These are phyloP conservation scores for Penicillium daleae DNA, from an alignment of 495 filamentous ascomycete species.

Conservation along the genomic window DNA sequence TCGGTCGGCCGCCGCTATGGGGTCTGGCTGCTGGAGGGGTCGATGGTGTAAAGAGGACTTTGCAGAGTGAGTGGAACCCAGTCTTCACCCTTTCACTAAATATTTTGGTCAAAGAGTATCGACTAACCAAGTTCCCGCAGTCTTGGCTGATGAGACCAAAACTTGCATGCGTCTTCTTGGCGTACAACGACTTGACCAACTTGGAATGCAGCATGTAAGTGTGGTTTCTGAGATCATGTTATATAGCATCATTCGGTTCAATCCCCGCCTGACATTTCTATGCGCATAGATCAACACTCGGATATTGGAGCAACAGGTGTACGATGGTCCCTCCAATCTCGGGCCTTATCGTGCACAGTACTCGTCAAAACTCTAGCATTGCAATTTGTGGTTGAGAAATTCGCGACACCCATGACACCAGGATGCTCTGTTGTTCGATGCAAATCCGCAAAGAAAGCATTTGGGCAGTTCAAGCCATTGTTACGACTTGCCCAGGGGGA, in stretches of 20 bases:
- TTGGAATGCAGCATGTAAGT: slow-evolving; percentile 75
- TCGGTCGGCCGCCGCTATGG: slow-evolving; percentile 79
- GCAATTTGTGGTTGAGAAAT: background rate
- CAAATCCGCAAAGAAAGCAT: background rate
- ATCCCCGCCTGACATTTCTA: background rate
- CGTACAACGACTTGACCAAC: slow-evolving; percentile 66
- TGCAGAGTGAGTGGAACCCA: slow-evolving; percentile 69
- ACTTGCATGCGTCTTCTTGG: slow-evolving; percentile 87
- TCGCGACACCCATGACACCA: background rate
- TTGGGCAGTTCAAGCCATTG: no score
- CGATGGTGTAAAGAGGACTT: slow-evolving; percentile 76
- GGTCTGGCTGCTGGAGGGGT: slow-evolving; percentile 81
- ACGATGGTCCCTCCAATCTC: slow-evolving; percentile 65
- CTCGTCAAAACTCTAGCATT: slow-evolving; percentile 16
- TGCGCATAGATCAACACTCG: slow-evolving; percentile 69
- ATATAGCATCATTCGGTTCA: background rate
- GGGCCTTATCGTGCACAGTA: slow-evolving; percentile 33
- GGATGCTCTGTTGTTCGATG: background rate
- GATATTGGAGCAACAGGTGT: slow-evolving; percentile 73
- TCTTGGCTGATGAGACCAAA: slow-evolving; percentile 79
- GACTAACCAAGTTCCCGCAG: slow-evolving; percentile 45
- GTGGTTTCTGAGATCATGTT: background rate
- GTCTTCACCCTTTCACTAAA: background rate
- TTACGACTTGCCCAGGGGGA: no score
- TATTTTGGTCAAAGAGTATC: background rate